Evolutionary conservation across 2,329 filamentous ascomycete species (phyloP), one percentile per base, ranked within the genome.

Genomic region (Fonsecaea pedrosoi): DNA sequence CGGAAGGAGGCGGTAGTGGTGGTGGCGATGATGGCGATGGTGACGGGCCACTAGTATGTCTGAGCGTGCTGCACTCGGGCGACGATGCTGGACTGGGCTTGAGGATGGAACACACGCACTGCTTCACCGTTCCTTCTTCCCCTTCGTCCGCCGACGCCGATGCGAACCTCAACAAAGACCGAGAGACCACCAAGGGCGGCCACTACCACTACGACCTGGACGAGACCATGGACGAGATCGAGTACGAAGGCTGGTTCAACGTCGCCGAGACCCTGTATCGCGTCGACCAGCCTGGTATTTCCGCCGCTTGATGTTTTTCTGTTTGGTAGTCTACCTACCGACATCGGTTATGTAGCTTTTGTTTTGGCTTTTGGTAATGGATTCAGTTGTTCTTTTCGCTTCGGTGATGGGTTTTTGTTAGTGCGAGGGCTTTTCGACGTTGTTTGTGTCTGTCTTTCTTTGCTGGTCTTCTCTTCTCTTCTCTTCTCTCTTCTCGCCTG

Each of bases 101-200:
- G 58, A 73, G 82, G 34, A 80, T 82, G 72, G 82, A 84, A 69
- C 82, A 84, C 69, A 82, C 82, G 3, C 82, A 84, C 73, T 79
- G 78, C 25, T 83, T 82, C 61, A 78, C 80, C 6, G 40, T 54
- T 5, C 6, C 7, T 30, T 3, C 38, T 18, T 25, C 25, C 25
- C 25, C 25, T 25, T 25, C 25, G 25, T 25, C 25, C 25, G 18
- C 4, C n/a, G 8, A 21, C 3, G 32, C 2, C 4, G 55, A 69
- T 65, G 53, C 25, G 15, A 12, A 48, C 30, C 45, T n/a, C 7
- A 2, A n/a, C 12, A 3, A 4, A 5, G 53, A 34, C 3, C 21
- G 4, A 13, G 32, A 54, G 42, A 68, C 56, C 15, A 32, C 25
- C 10, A 71, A 74, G 10, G 82, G 82, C 2, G 82, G 82, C 0